Conservation (phyloP, 2,329 filamentous ascomycete species). For the Sclerotinia sclerotiorum region DNA sequence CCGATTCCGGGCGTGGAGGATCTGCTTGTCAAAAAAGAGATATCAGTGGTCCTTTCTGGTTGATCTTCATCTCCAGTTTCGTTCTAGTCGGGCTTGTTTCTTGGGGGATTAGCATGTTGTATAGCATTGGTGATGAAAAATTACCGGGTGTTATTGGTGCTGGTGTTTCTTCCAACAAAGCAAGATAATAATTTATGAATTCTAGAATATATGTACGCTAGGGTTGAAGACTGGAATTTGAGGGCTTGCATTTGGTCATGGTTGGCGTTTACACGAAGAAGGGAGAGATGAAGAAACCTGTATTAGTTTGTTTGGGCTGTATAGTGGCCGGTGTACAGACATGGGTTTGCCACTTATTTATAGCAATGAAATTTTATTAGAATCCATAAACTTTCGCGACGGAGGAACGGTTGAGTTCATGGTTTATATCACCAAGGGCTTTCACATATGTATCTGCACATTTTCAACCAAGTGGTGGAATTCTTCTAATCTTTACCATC, state of each 20-base stretch:
- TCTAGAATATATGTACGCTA: constrained; percentile 21
- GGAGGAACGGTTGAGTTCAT: not conserved
- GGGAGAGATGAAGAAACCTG: constrained; percentile 10
- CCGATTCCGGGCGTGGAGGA: constrained; percentile 53
- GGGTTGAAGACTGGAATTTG: constrained; percentile 6
- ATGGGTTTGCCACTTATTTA: constrained; percentile 3
- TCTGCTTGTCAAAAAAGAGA: constrained; percentile 88
- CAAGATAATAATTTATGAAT: constrained; percentile 31
- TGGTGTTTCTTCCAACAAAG: constrained; percentile 71
- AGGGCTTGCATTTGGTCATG: constrained; percentile 11
- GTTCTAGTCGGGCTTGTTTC: constrained; percentile 65
- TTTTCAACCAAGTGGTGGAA: not conserved
- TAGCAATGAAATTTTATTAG: constrained; percentile 15
- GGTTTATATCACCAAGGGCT: not conserved
- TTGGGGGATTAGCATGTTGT: constrained; percentile 75
- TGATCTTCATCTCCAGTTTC: constrained; percentile 75
- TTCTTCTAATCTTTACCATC: too few relatives aligned
- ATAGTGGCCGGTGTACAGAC: constrained; percentile 19
- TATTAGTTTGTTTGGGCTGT: constrained; percentile 20
- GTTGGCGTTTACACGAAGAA: constrained; percentile 19
- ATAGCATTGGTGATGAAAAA: constrained; percentile 80
- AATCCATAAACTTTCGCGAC: not conserved
- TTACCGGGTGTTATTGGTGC: constrained; percentile 95
- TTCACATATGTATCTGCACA: not conserved
- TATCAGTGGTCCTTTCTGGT: constrained; percentile 83